A percentile compares a stretch with the other conserved stretches of the same genome.
Conservation (phyloP, 2,329 filamentous ascomycete genomes). For the Sarocladium kiliense region DNA sequence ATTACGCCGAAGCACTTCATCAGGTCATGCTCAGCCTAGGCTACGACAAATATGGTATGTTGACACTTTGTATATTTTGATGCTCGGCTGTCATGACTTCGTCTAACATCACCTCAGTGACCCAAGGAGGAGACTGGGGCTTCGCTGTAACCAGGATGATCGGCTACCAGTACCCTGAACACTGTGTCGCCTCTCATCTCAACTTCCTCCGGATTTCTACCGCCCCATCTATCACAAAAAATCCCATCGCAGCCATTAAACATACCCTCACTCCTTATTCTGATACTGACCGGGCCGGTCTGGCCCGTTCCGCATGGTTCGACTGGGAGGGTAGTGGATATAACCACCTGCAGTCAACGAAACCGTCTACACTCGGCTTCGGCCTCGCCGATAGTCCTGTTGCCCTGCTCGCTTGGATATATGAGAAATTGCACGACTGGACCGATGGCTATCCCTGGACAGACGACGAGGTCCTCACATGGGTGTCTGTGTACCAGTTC, state of each 20-base stretch:
- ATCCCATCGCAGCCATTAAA: slow-evolving; percentile 53
- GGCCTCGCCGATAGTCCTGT: slow-evolving; percentile 65
- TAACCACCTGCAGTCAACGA: slow-evolving; percentile 44
- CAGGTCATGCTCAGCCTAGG: slow-evolving; percentile 65
- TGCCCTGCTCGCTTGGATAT: slow-evolving; percentile 70
- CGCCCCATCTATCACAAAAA: slow-evolving; percentile 42
- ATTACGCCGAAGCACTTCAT: slow-evolving; percentile 52
- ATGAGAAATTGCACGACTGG: slow-evolving; percentile 76
- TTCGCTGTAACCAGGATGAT: slow-evolving; percentile 57
- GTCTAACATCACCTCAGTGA: slow-evolving; percentile 19
- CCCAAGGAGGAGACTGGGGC: slow-evolving; percentile 65
- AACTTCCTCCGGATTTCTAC: slow-evolving; percentile 54
- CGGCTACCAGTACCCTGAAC: slow-evolving; percentile 50
- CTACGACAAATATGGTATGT: slow-evolving; percentile 34
- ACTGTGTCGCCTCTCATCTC: slow-evolving; percentile 34
- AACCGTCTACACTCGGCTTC: slow-evolving; percentile 69
- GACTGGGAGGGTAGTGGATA: slow-evolving; percentile 39
- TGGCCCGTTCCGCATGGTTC: slow-evolving; percentile 55
- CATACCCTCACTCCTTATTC: slow-evolving; percentile 47
- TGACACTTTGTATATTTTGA: background rate
- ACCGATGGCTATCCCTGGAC: slow-evolving; percentile 65
- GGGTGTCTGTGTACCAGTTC: slow-evolving; percentile 67
- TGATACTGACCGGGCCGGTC: slow-evolving; percentile 29
- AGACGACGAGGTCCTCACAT: slow-evolving; percentile 67
- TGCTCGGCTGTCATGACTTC: slow-evolving; percentile 5